These are phyloP conservation scores for Fusarium verrucosum DNA, from an alignment of 2,329 filamentous ascomycete species.

Conservation along the genomic window DNA sequence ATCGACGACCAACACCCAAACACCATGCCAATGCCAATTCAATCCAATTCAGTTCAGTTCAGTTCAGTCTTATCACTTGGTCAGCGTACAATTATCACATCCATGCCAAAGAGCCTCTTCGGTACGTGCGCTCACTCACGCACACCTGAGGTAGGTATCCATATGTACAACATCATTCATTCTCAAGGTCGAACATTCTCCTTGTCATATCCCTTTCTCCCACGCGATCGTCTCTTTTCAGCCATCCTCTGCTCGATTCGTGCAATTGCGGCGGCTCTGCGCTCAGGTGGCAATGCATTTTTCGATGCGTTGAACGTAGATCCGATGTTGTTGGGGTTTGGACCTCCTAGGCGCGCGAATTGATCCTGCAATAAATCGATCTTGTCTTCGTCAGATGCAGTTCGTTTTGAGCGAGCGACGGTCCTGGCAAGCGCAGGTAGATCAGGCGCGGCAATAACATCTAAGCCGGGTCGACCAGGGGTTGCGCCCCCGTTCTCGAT, in stretches of 20 bases:
- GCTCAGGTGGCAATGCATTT: constrained; percentile 59
- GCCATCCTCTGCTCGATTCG: constrained; percentile 63
- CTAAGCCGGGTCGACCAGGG: constrained; percentile 33
- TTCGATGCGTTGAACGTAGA: constrained; percentile 53
- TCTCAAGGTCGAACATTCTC: constrained; percentile 59
- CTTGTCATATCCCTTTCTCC: constrained; percentile 54
- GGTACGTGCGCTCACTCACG: constrained; percentile 30
- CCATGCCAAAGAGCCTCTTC: background rate
- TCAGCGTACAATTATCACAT: constrained; percentile 18
- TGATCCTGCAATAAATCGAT: constrained; percentile 58
- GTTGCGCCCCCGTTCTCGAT: constrained; percentile 45
- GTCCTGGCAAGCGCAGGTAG: constrained; percentile 43
- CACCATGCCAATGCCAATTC: constrained; percentile 40
- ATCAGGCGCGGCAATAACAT: constrained; percentile 41
- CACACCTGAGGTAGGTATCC: constrained; percentile 10
- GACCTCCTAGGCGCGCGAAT: constrained; percentile 57
- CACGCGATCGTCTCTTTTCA: constrained; percentile 56
- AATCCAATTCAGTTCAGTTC: too few relatives aligned
- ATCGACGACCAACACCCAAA: constrained; percentile 27
- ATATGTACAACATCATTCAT: constrained; percentile 14
- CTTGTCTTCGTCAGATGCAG: constrained; percentile 39
- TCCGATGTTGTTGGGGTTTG: constrained; percentile 47
- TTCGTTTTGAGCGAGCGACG: constrained; percentile 30
- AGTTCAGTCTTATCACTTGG: constrained; percentile 1
- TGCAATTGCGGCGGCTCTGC: constrained; percentile 64